These are phyloP conservation scores for Ceratocystis eucalypticola DNA, from an alignment of 2,329 filamentous ascomycete species.

Conservation along the genomic window DNA sequence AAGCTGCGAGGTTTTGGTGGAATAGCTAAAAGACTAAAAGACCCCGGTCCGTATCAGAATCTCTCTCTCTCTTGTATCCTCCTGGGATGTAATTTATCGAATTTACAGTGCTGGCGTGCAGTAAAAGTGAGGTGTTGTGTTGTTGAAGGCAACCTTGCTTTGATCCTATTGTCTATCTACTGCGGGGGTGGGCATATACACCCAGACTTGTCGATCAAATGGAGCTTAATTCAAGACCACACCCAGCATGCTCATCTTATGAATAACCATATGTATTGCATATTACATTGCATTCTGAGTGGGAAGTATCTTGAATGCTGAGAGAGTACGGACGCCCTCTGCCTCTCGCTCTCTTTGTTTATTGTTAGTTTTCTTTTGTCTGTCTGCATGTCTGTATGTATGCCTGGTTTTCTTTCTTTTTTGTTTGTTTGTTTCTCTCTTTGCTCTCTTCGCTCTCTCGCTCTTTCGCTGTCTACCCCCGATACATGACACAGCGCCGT, in stretches of 20 bases:
- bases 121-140: not conserved
- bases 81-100: not conserved
- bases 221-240: not conserved
- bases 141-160: too few relatives aligned
- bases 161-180: not conserved
- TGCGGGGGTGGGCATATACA: not conserved
- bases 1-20: not conserved
- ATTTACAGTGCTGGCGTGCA: not conserved
- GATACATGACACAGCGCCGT: too few relatives aligned
- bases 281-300: too few relatives aligned
- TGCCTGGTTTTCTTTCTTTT: too few relatives aligned
- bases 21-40: conserved; percentile 3
- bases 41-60: conserved; percentile 6
- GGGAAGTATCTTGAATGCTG: too few relatives aligned
- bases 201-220: not conserved
- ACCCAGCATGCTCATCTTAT: not conserved
- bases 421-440: too few relatives aligned
- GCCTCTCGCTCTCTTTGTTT: too few relatives aligned
- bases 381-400: too few relatives aligned
- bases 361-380: too few relatives aligned
- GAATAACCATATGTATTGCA: not conserved
- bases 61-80: not conserved
- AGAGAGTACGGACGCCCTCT: too few relatives aligned
- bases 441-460: too few relatives aligned
- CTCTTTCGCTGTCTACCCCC: too few relatives aligned